These are phyloP conservation scores for Thermothelomyces thermophilus DNA, from an alignment of 2,329 filamentous ascomycete species.

Conservation along the genomic window DNA sequence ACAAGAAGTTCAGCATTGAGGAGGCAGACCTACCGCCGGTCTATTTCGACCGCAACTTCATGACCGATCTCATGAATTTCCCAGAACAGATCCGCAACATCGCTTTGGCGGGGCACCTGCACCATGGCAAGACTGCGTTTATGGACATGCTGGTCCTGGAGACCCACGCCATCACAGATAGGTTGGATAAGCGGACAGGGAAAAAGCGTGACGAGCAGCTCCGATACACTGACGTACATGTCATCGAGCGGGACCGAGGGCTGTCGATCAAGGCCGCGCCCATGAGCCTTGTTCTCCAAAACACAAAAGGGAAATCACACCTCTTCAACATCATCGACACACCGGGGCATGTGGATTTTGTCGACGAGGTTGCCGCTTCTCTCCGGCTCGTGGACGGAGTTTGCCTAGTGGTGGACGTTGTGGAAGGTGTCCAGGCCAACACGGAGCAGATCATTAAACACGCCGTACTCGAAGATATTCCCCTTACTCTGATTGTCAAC, in stretches of 20 bases:
- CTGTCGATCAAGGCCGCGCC: constrained; percentile 88
- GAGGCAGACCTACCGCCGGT: constrained; percentile 86
- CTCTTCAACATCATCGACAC: constrained; percentile 93
- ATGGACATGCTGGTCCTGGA: constrained; percentile 98
- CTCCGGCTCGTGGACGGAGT: constrained; percentile 85
- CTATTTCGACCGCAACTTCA: constrained; percentile 80
- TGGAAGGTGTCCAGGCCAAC: constrained; percentile 98
- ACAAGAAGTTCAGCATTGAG: constrained; percentile 94
- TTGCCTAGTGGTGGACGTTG: constrained; percentile 88
- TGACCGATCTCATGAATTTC: constrained; percentile 94
- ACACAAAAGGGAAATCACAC: constrained; percentile 88
- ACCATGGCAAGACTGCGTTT: constrained; percentile 96
- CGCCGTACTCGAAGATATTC: constrained; percentile 81
- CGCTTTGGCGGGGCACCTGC: constrained; percentile 83
- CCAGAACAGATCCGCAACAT: constrained; percentile 92
- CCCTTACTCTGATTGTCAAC: constrained; percentile 86
- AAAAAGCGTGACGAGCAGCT: constrained; percentile 82
- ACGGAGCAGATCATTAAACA: constrained; percentile 97
- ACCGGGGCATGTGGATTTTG: constrained; percentile 96
- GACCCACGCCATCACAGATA: constrained; percentile 79
- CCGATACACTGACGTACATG: constrained; percentile 87
- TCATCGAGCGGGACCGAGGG: constrained; percentile 82
- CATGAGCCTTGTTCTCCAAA: constrained; percentile 87
- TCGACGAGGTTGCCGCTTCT: constrained; percentile 88
- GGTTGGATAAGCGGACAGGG: constrained; percentile 73